Evolutionary conservation across 495 filamentous ascomycete species (phyloP).

Genomic region (Penicillium odoratum): DNA sequence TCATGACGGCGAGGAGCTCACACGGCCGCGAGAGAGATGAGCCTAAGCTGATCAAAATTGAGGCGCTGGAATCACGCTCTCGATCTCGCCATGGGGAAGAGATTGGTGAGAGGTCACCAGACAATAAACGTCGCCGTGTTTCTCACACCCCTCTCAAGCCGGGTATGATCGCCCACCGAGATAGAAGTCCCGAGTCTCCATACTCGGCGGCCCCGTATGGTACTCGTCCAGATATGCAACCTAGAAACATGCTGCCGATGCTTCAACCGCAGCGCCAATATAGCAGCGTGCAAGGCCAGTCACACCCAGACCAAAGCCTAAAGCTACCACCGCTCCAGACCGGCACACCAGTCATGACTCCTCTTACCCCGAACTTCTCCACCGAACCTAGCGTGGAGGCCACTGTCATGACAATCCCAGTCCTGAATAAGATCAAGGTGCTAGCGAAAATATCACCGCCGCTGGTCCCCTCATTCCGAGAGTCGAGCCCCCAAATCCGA

Average conservation of each 20-base stretch:
- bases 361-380: conserved; percentile 29
- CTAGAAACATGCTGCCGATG: conserved; percentile 36
- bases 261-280: conserved; percentile 37
- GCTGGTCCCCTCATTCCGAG: conserved; percentile 45
- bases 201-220: conserved; percentile 36
- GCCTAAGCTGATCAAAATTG: conserved; percentile 28
- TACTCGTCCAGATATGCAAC: conserved; percentile 31
- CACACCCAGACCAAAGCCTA: conserved; percentile 43
- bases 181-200: conserved; percentile 37
- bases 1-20: conserved; percentile 23
- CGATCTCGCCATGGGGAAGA: conserved; percentile 34
- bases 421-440: conserved; percentile 67
- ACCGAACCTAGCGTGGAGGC: conserved; percentile 56
- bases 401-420: conserved; percentile 73
- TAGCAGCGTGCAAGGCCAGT: conserved; percentile 21
- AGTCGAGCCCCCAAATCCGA: conserved; percentile 49
- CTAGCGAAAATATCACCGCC: conserved; percentile 69
- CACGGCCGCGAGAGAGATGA: conserved; percentile 23
- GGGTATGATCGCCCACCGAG: conserved; percentile 26
- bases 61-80: conserved; percentile 22
- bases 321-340: conserved; percentile 56
- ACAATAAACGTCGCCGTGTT: conserved; percentile 59
- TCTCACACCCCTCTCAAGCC: conserved; percentile 28
- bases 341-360: conserved; percentile 26
- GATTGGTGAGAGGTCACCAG: conserved; percentile 38